Evolutionary conservation across 2,329 filamentous ascomycete genomes (phyloP).

Genomic region (Apiospora koreana): DNA sequence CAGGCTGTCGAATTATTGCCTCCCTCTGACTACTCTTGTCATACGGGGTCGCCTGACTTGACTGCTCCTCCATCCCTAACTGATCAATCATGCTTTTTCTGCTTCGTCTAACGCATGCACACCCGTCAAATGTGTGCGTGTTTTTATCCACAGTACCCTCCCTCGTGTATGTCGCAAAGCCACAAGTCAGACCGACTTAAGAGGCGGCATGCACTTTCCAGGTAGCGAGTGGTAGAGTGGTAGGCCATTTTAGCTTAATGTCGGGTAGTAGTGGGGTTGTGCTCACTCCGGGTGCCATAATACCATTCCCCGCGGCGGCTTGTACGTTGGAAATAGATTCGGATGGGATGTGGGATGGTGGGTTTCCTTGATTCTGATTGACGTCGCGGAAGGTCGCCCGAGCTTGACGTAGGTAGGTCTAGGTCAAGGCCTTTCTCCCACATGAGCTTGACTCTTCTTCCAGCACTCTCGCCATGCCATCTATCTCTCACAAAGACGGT

Average conservation of each 20-base stretch:
- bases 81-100: neutral
- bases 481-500: neutral
- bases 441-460: neutral
- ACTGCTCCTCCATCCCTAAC: neutral
- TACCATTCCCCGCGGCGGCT: neutral
- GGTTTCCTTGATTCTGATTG: conserved; percentile 1
- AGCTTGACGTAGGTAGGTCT: too few species aligned
- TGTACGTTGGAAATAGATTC: neutral
- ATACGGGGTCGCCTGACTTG: conserved; percentile 6
- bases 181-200: neutral
- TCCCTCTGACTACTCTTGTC: conserved; percentile 9
- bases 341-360: neutral
- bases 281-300: neutral
- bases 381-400: neutral
- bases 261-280: conserved; percentile 8
- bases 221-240: neutral
- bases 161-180: conserved; percentile 7
- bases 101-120: conserved; percentile 1
- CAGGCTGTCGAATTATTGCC: conserved; percentile 8
- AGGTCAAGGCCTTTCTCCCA: neutral
- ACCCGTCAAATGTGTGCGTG: neutral
- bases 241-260: conserved; percentile 1
- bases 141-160: conserved; percentile 6
- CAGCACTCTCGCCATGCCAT: neutral
- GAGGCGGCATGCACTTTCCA: neutral